A percentile compares a stretch with the other conserved stretches of the same genome.
Evolutionary conservation across 495 filamentous ascomycete species (phyloP).

Genomic region (Chaetomium cochliodes): DNA sequence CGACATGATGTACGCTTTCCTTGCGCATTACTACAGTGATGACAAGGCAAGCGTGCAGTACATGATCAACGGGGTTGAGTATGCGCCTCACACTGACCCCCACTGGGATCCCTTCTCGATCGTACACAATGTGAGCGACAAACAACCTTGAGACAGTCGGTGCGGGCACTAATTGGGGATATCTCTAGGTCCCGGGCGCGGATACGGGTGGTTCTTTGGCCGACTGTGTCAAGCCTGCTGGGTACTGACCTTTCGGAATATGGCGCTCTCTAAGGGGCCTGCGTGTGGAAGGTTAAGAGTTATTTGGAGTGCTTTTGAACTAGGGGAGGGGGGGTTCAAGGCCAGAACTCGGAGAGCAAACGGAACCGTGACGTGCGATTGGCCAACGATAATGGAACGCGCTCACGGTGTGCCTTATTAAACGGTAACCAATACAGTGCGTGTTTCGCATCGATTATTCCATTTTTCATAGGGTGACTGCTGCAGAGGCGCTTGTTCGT

Average conservation of each 20-base stretch:
- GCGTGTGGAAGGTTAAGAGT: too few relatives aligned
- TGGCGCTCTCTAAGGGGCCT: too few relatives aligned
- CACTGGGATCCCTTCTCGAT: background rate
- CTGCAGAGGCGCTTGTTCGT: too few relatives aligned
- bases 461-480: too few relatives aligned
- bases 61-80: background rate
- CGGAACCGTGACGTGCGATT: too few relatives aligned
- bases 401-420: too few relatives aligned
- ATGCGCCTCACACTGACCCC: background rate
- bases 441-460: too few relatives aligned
- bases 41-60: background rate
- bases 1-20: constrained; percentile 1
- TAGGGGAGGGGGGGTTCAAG: too few relatives aligned
- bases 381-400: too few relatives aligned
- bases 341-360: too few relatives aligned
- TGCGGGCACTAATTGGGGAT: background rate
- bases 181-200: background rate
- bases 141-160: background rate
- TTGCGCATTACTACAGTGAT: background rate
- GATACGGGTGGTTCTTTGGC: background rate
- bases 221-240: background rate
- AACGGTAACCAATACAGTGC: too few relatives aligned
- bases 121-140: background rate
- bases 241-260: background rate
- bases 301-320: too few relatives aligned